Base-by-base conservation (phyloP, 106 monocot genomes). In the Dendrobium chrysotoxum region DNA sequence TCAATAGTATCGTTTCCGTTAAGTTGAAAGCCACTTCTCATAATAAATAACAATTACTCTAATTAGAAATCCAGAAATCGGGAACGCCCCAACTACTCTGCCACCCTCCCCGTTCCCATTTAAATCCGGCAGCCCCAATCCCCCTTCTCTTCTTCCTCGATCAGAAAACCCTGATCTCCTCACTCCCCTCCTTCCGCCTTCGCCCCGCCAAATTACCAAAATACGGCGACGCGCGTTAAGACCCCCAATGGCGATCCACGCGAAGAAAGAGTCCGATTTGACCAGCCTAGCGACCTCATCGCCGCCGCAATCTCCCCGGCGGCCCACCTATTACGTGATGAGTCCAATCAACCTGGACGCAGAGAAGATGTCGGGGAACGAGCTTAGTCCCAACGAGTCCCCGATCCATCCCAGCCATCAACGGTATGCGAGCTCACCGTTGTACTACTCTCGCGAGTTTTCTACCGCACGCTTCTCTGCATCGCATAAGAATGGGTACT, bases 271-370 rank as follows among this genome's bases (percentile, higher is more conserved):
- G 83, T 93, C 96, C 39, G 96, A 96, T 64, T 81, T 90, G 82
- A 96, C 96, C 84, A 93, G 93, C 87, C 85, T 93, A 68, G 93
- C 93, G 39, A 53, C 90, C 40, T 96, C 96, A 16, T 90, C 96
- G 28, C 94, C 92, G 66, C 91, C 93, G 35, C 83, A 91, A 13
- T 95, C 95, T 3, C 95, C 93, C 25, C 93, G 93, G 11, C 86
- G 93, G 41, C 87, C 89, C 23, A 18, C 81, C 8, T 93, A 92
- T 87, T 96, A 90, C 86, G 93, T 96, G 17, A 83, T 83, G 84
- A 96, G 93, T 82, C 96, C 96, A 0, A 35, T 35, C 35, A 35
- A 35, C 35, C 35, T 35, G 35, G 35, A 35, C 35, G 83, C 91
- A 35, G 91, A 91, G 75, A 93, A 88, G 81, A 75, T 91, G 67